A percentile compares a stretch with the other conserved stretches of the same genome.
Conservation (phyloP, 257 asterid genomes). For the Paulownia fortunei region DNA sequence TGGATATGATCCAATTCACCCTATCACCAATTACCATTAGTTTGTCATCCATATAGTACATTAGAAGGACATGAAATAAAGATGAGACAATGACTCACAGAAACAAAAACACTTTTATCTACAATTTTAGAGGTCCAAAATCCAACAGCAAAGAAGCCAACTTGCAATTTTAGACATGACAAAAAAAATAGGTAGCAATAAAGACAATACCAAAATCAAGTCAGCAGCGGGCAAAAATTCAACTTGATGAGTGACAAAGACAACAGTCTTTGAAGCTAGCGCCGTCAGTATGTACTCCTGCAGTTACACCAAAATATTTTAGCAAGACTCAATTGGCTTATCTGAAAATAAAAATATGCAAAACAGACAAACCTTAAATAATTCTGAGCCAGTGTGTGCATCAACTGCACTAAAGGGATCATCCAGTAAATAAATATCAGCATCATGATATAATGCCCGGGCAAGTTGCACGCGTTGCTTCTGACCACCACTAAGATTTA, state of each 20-base stretch:
- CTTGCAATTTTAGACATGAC: background rate
- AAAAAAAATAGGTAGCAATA: background rate
- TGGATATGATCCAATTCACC: background rate
- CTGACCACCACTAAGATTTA: slow-evolving; percentile 98
- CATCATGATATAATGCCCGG: slow-evolving; percentile 96
- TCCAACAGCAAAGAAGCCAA: slow-evolving; percentile 14
- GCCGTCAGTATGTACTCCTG: slow-evolving; percentile 97
- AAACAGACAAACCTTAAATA: slow-evolving; percentile 66
- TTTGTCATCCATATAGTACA: slow-evolving; percentile 2
- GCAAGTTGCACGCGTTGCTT: slow-evolving; percentile 99
- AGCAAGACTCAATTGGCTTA: slow-evolving; percentile 30
- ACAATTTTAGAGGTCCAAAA: slow-evolving; percentile 1
- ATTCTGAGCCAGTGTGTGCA: slow-evolving; percentile 97
- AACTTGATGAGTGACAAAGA: slow-evolving; percentile 97
- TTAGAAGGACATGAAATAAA: slow-evolving; percentile 1
- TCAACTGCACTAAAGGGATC: slow-evolving; percentile 99
- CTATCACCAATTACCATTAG: background rate
- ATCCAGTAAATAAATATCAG: slow-evolving; percentile 91
- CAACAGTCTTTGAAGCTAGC: slow-evolving; percentile 76
- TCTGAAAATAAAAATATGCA: slow-evolving; percentile 1
- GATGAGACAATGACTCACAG: background rate
- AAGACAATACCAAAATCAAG: slow-evolving; percentile 82
- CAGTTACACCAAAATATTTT: slow-evolving; percentile 39
- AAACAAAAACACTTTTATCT: background rate
- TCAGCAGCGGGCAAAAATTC: slow-evolving; percentile 96